Base-by-base conservation (phyloP, 352 stramenopile species). In the Phytophthora pistaciae region DNA sequence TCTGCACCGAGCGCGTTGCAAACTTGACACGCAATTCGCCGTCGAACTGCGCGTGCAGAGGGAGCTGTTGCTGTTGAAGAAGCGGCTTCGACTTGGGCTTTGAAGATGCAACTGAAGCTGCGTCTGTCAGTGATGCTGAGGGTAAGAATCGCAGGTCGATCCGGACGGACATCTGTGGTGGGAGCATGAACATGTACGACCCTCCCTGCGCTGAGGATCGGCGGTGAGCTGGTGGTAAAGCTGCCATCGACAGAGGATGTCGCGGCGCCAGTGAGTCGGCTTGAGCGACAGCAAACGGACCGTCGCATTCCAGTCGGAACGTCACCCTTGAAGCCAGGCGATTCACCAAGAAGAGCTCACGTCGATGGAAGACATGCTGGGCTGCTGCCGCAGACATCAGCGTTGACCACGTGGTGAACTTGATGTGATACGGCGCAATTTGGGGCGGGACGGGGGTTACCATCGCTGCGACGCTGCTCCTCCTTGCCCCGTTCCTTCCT, bases 331-430 rank as follows among this genome's bases (percentile, higher is more conserved):
- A 82, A 8, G 74, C 77, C 20, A 91, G 52, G 50, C 74, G 85
- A 31, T 96, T 96, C 0, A 85, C 70, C 11, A 96, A 73, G 31
- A 78, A 77, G 14, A 94, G 31, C 38, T 91, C 73, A 13, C 79
- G 77, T 8, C 66, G 77, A 48, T 93, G 87, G 57, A 87, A 90
- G 2, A 58, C 52, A 56, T 94, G 79, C 27, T 68, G 65, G 42
- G 61, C 64, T 21, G 75, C 60, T 5, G 71, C 57, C 2, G 23
- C 61, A 18, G 68, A 66, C 21, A 80, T 60, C 13, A 91, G 50
- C 14, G 84, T 92, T 13, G 83, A 90, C 87, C 85, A 96, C 21
- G 85, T 94, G 48, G 83, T 91, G 67, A 95, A 95, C 56, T 83
- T 84, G 71, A 91, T 72, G 61, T 90, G 81, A 42, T 89, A 88